Evolutionary conservation across 1,139 yeast genomes (phyloP).

Genomic region (Geotrichum citri-aurantii): DNA sequence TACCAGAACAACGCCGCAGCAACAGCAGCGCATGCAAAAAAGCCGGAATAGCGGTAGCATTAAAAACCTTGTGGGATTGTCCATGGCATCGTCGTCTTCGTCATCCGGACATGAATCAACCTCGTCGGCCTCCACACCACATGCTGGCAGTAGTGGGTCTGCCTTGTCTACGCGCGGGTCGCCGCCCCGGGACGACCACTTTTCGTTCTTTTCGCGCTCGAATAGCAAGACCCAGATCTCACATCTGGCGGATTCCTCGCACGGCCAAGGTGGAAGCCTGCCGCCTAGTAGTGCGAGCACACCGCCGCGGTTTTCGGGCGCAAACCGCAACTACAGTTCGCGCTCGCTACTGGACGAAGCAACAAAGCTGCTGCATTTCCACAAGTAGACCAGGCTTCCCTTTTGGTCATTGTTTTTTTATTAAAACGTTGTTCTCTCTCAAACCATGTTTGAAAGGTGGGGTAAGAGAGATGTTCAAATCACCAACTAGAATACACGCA

Average conservation of each 20-base stretch:
- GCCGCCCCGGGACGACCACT: not conserved
- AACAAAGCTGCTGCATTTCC: conserved; percentile 14
- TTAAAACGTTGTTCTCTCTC: too few species aligned
- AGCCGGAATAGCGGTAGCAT: not conserved
- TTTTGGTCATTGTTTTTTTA: too few species aligned
- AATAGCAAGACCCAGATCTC: not conserved
- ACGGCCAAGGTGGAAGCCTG: not conserved
- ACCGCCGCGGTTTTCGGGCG: not conserved
- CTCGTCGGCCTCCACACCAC: not conserved
- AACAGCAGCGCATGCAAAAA: not conserved
- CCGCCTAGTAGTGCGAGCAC: not conserved
- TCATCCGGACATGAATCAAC: not conserved
- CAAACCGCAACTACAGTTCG: conserved; percentile 9
- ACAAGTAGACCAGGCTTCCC: not conserved
- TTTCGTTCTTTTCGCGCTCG: not conserved
- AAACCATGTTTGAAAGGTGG: too few species aligned
- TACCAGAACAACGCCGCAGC: not conserved
- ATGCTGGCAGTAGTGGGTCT: not conserved
- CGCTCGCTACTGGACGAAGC: conserved; percentile 16
- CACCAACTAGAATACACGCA: too few species aligned
- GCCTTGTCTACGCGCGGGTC: not conserved
- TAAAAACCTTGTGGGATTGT: not conserved
- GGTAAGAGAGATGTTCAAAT: too few species aligned
- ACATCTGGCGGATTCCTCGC: not conserved
- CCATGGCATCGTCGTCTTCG: not conserved